A percentile compares a stretch with the other conserved stretches of the same genome.
Conservation (phyloP, 2,329 filamentous ascomycete genomes). For the Pseudocercospora crystallina region DNA sequence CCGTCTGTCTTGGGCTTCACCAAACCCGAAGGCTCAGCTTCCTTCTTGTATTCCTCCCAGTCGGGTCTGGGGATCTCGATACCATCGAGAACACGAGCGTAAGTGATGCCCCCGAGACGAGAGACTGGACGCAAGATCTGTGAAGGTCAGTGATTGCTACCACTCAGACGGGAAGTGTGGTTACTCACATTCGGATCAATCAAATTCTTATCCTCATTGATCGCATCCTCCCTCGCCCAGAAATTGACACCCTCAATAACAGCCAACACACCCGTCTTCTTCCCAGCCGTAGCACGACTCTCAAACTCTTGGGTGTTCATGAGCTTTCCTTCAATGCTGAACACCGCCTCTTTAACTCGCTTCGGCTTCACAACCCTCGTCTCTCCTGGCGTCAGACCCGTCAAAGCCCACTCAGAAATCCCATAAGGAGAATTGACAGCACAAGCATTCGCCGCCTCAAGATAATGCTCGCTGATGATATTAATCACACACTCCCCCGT, state of each 20-base stretch:
- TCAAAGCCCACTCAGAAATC: conserved; percentile 74
- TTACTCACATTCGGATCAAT: conserved; percentile 66
- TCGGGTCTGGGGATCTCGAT: conserved; percentile 68
- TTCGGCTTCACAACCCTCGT: conserved; percentile 67
- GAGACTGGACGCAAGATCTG: conserved; percentile 72
- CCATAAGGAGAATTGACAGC: conserved; percentile 76
- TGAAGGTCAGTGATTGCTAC: conserved; percentile 4
- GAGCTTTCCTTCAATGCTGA: conserved; percentile 78
- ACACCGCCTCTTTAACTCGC: conserved; percentile 77
- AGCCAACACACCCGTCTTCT: conserved; percentile 71
- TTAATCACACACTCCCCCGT: conserved; percentile 75
- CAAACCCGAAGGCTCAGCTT: conserved; percentile 56
- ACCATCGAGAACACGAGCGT: conserved; percentile 67
- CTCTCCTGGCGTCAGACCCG: conserved; percentile 69
- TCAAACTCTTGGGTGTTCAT: conserved; percentile 75
- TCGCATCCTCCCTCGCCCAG: conserved; percentile 85
- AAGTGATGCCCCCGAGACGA: conserved; percentile 82
- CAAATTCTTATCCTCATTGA: conserved; percentile 72
- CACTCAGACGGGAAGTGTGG: not conserved
- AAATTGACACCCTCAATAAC: conserved; percentile 83
- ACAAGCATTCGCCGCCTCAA: conserved; percentile 85
- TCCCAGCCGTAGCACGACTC: conserved; percentile 66
- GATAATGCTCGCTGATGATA: conserved; percentile 78
- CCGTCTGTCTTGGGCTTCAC: conserved; percentile 48
- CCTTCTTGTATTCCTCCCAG: conserved; percentile 50